Conservation (phyloP, 129 eudicot genomes). For the Helichrysum umbraculigerum region DNA sequence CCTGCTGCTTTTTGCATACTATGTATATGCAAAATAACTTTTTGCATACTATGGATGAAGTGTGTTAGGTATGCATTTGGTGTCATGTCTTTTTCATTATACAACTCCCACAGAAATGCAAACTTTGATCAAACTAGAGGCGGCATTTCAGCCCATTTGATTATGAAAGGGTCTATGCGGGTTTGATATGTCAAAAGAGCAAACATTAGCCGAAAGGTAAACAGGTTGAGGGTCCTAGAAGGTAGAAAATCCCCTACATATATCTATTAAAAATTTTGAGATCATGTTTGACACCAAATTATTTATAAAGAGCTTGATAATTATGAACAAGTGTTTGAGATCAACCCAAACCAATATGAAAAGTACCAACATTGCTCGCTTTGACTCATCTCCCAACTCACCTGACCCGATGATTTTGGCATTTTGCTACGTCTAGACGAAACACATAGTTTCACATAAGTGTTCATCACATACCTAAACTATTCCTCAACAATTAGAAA, state of each 20-base stretch:
- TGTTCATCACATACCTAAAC: slow-evolving; percentile 2
- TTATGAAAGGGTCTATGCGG: neutral
- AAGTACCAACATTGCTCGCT: neutral
- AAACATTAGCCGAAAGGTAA: neutral
- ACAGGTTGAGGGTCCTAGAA: neutral
- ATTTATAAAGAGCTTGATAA: neutral
- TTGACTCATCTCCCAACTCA: neutral
- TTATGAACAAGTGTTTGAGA: neutral
- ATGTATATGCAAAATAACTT: neutral
- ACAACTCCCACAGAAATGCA: slow-evolving; percentile 8
- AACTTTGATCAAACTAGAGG: neutral
- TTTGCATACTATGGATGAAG: slow-evolving; percentile 4
- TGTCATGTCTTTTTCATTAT: neutral
- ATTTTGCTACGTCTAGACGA: neutral
- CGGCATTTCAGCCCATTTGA: neutral
- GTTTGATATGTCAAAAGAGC: neutral
- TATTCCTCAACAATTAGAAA: neutral
- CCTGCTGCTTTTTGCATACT: too few relatives aligned
- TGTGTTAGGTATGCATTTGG: neutral
- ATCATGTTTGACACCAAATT: neutral
- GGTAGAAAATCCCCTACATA: neutral
- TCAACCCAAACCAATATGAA: neutral
- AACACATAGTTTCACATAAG: slow-evolving; percentile 6
- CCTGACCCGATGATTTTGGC: neutral
- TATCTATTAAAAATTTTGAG: neutral